A percentile compares a stretch with the other conserved stretches of the same genome.
These are phyloP conservation scores for Colletotrichum eremochloae DNA, from an alignment of 2,329 filamentous ascomycete genomes.

Conservation along the genomic window DNA sequence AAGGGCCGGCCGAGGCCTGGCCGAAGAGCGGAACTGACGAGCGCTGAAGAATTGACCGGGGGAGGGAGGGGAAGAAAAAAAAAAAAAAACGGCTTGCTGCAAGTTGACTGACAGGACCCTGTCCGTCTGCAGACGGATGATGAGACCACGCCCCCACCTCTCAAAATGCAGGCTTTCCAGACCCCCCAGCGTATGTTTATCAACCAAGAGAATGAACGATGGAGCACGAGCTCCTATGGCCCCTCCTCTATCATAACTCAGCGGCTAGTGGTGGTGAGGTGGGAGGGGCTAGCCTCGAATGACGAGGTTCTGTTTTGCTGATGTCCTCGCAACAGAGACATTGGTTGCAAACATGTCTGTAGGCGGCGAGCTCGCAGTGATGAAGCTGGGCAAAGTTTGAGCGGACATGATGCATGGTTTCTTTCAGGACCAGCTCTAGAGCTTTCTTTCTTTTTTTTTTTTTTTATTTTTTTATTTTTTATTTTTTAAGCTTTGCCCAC, in stretches of 20 bases:
- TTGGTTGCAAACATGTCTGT: conserved; percentile 31
- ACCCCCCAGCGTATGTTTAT: conserved; percentile 24
- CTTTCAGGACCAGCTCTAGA: conserved; percentile 33
- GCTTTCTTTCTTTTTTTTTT: background rate
- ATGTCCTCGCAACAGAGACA: conserved; percentile 8
- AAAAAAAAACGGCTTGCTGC: background rate
- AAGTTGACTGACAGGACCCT: conserved; percentile 29
- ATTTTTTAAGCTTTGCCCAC: background rate
- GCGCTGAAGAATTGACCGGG: conserved; percentile 37
- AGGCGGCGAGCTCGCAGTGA: conserved; percentile 29
- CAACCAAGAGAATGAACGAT: conserved; percentile 12
- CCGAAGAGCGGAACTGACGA: conserved; percentile 34
- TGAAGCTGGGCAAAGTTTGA: conserved; percentile 37
- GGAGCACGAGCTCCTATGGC: conserved; percentile 11
- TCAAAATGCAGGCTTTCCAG: background rate
- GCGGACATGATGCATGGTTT: conserved; percentile 43
- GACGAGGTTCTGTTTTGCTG: conserved; percentile 22
- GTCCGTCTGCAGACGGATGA: conserved; percentile 31
- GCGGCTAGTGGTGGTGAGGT: conserved; percentile 18
- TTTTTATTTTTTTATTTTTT: too few relatives aligned
- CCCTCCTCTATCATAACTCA: conserved; percentile 17
- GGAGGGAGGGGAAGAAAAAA: background rate
- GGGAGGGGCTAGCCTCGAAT: conserved; percentile 25
- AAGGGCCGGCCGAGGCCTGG: conserved; percentile 38
- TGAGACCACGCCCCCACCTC: conserved; percentile 31